phyloP scores from a whole-genome alignment of 495 filamentous ascomycete species.

The Massariosphaeria phaeospora region DNA sequence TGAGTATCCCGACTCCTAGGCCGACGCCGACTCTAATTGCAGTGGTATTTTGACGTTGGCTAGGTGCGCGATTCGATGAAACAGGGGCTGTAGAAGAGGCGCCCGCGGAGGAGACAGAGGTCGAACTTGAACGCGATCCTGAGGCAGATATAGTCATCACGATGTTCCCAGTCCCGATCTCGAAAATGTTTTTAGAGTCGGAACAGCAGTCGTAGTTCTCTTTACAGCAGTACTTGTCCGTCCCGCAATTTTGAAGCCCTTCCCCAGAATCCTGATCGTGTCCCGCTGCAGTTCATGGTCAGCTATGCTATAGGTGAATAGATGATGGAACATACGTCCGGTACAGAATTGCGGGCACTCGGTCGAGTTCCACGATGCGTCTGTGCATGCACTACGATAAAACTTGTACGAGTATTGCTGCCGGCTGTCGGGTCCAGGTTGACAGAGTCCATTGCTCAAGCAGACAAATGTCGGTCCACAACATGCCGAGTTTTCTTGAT shows the following conservation, averaged over 20 bases:
- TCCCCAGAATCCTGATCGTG: constrained; percentile 5
- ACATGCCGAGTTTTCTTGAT: constrained; percentile 1
- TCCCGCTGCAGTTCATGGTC: background rate
- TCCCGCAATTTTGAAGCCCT: constrained; percentile 8
- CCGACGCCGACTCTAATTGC: constrained; percentile 14
- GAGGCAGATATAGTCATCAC: constrained; percentile 10
- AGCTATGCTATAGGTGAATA: background rate
- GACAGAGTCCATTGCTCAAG: constrained; percentile 17
- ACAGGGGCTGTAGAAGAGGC: background rate
- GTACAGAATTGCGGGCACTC: constrained; percentile 7
- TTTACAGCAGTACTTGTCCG: constrained; percentile 9
- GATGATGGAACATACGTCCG: constrained; percentile 6
- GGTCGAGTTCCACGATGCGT: constrained; percentile 10
- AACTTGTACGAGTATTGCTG: constrained; percentile 5
- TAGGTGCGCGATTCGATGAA: background rate
- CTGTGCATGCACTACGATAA: constrained; percentile 17
- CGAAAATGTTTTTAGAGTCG: constrained; percentile 18
- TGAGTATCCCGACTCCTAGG: background rate
- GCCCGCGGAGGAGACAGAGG: background rate
- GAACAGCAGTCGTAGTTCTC: constrained; percentile 9
- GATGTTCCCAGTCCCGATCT: constrained; percentile 5
- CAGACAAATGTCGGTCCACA: constrained; percentile 15
- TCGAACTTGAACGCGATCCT: background rate
- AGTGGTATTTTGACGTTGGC: too few species aligned
- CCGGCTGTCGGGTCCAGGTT: background rate